Evolutionary conservation across 345 rosid species (phyloP).

Genomic region (Conringia planisiliqua): DNA sequence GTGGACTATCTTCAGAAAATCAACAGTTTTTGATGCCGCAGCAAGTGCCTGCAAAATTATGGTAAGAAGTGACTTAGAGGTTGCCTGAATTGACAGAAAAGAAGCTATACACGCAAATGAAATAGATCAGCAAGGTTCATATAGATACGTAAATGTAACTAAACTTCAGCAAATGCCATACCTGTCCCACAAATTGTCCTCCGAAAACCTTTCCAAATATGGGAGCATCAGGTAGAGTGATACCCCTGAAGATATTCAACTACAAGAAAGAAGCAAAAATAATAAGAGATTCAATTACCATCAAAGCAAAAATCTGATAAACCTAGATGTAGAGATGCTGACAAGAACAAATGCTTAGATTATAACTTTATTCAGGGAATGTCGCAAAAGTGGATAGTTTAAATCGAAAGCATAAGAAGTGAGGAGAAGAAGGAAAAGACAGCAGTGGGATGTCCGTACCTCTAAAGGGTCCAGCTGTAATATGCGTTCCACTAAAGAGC

Average conservation of each 20-base stretch:
- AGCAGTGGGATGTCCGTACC: constrained; percentile 39
- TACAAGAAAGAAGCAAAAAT: constrained; percentile 34
- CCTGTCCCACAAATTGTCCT: constrained; percentile 96
- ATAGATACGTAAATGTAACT: not conserved
- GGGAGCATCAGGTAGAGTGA: constrained; percentile 87
- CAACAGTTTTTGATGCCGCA: constrained; percentile 96
- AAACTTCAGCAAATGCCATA: constrained; percentile 9
- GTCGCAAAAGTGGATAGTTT: not conserved
- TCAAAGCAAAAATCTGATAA: not conserved
- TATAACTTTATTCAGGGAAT: not conserved
- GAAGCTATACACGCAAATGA: not conserved
- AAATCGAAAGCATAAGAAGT: not conserved
- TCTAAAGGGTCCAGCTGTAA: constrained; percentile 88
- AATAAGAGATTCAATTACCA: constrained; percentile 1
- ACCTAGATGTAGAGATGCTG: not conserved
- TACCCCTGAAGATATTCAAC: constrained; percentile 83
- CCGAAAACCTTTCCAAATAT: constrained; percentile 91
- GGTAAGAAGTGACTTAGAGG: not conserved
- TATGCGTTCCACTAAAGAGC: constrained; percentile 72
- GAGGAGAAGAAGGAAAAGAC: not conserved
- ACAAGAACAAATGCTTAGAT: not conserved
- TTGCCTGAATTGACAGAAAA: not conserved
- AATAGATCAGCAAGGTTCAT: not conserved
- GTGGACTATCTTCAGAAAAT: constrained; percentile 82
- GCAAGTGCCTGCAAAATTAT: constrained; percentile 72